These are phyloP conservation scores for Pichia sp. DNA, from an alignment of 1,139 yeast genomes.

Conservation along the genomic window DNA sequence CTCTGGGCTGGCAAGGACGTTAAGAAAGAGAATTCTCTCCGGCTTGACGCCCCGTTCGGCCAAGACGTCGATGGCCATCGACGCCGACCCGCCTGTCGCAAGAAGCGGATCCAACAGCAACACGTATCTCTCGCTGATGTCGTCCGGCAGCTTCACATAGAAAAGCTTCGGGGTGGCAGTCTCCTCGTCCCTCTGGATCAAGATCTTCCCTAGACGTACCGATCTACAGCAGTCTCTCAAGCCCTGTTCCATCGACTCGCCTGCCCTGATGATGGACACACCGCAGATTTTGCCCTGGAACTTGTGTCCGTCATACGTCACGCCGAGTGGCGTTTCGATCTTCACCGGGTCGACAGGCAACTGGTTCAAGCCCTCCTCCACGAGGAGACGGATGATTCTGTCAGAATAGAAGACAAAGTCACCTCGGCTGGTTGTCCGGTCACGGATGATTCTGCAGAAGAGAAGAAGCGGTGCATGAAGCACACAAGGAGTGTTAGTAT, in stretches of 20 bases:
- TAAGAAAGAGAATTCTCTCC: conserved; percentile 82
- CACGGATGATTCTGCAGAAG: conserved; percentile 59
- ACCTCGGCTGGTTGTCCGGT: conserved; percentile 69
- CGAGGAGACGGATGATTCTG: conserved; percentile 84
- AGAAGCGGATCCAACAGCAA: conserved; percentile 93
- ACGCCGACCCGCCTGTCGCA: conserved; percentile 98
- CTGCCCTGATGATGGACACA: conserved; percentile 95
- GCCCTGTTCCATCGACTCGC: conserved; percentile 98
- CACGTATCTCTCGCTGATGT: conserved; percentile 81
- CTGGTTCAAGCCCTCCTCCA: conserved; percentile 91
- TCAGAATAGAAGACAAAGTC: conserved; percentile 95
- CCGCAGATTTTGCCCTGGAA: conserved; percentile 95
- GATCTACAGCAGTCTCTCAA: conserved; percentile 93
- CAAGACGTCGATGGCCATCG: conserved; percentile 93
- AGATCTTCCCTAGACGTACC: conserved; percentile 90
- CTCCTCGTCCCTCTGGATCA: conserved; percentile 96
- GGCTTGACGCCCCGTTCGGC: conserved; percentile 80
- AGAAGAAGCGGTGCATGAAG: neutral
- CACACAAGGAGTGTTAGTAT: neutral
- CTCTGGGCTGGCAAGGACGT: conserved; percentile 90
- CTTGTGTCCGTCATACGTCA: conserved; percentile 68
- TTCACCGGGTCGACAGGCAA: conserved; percentile 70
- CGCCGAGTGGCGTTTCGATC: conserved; percentile 75
- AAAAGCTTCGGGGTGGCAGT: conserved; percentile 73
- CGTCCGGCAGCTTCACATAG: conserved; percentile 91